Evolutionary conservation across 177 flowering plant genomes (phyloP), one percentile per base, ranked within the genome.

Genomic region (Vitis hybrid): DNA sequence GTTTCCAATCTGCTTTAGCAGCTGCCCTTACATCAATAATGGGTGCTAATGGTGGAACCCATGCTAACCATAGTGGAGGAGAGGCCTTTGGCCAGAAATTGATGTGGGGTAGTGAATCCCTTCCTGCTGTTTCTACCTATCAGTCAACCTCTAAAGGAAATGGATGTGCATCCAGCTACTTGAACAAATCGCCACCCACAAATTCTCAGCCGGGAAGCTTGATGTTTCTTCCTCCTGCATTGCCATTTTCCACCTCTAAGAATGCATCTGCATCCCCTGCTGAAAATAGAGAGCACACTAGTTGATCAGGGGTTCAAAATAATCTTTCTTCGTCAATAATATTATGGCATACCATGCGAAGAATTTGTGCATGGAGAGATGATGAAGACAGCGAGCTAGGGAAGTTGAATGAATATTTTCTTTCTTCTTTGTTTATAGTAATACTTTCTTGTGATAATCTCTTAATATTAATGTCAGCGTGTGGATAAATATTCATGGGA

Each of bases 21-120:
- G 87, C 89, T 2, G 96, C 97, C 5, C 83, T 94, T 15, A 60
- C 95, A 2, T 84, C 94, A 0, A 84, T 94, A 59, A 94, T 94
- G 2, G 80, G 85, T 24, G 15, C 58, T 11, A 65, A 62, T 47
- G 67, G 78, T 63, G 79, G 69, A 56, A 79, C 66, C 72, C 80
- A 71, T 58, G 76, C 73, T 59, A 78, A 47, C 18, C 31, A 51
- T 20, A 44, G 12, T 4, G 71, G 62, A 10, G 75, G 49, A 24
- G 82, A 83, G 49, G 75, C 62, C 53, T 52, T 76, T 57, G 81
- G 77, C 4, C 84, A 80, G 59, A 84, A 75, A 51, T 64, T 69
- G 67, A 80, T 79, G 75, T 76, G 79, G 79, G 78, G 78, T 19
- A 28, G 38, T 53, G 87, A 82, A 53, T 73, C 51, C 6, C 71